Base-by-base conservation (phyloP, 495 filamentous ascomycete species). In the Hypoxylon fragiforme region DNA sequence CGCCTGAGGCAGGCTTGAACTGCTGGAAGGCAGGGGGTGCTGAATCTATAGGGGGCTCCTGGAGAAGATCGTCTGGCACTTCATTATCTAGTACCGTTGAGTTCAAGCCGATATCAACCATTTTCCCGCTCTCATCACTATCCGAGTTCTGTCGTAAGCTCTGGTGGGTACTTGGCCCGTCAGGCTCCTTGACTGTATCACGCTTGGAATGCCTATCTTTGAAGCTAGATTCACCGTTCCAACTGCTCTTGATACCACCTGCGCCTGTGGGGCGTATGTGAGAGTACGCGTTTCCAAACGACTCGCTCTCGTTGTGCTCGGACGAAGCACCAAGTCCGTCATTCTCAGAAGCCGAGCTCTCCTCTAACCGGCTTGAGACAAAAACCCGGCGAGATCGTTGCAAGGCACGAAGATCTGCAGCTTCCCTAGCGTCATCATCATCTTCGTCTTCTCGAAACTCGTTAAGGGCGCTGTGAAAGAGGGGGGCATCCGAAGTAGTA, bases 61-160 rank as follows among this genome's bases (percentile, higher is more conserved):
- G 71, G 56, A 73, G 75, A 45, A 83, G 71, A 53, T 82, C 84
- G 19, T 79, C 78, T 7, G 86, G 81, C 8, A 84, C 81, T 4
- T 84, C 81, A 51, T 77, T 76, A 26, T 75, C 74, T 22, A 85
- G 77, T 12, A 78, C 76, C 0, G 73, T 75, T 5, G 80, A 83
- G 32, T 95, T 89, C 21, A 98, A 78, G 14, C 90, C 89, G 32
- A 98, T 79, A 71, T 98, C 95, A 8, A 92, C 90, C 78, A 98
- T 85, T 57, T 79, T 81, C 12, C 79, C 85, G 12, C 76, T 74
- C 66, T 81, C 85, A 44, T 77, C 80, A 57, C 80, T 85, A 26
- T 65, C 71, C 62, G 48, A 62, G 40, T 66, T 53, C 42, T 67
- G 58, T 28, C 68, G 60, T 24, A 63, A 51, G 37, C 81, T 73